These are phyloP conservation scores for Cucurbita pepo DNA, from an alignment of 306 rosid genomes.

Conservation along the genomic window DNA sequence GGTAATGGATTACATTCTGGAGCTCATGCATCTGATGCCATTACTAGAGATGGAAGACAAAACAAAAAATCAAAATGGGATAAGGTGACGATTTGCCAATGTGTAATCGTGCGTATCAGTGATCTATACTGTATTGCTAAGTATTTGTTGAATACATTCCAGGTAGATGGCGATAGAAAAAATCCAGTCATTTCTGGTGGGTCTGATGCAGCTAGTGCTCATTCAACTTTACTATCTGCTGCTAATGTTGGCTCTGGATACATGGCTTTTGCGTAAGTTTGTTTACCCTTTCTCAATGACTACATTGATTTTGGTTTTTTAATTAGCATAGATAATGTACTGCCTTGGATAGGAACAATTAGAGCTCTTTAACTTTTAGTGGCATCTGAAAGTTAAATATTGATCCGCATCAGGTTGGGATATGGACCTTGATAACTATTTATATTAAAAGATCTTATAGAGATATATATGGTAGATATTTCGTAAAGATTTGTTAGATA, in stretches of 20 bases:
- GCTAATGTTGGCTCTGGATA: conserved; percentile 68
- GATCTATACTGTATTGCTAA: conserved; percentile 1
- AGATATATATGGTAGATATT: no score
- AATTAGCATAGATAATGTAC: not conserved
- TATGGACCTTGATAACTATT: no score
- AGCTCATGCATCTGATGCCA: conserved; percentile 30
- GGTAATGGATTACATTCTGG: conserved; percentile 32
- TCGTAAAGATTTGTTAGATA: no score
- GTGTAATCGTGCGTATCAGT: not conserved
- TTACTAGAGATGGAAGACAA: conserved; percentile 45
- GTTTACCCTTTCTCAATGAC: not conserved
- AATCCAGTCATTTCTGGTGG: conserved; percentile 47
- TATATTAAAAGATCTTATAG: no score
- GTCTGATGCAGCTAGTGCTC: conserved; percentile 55
- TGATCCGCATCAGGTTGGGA: not conserved
- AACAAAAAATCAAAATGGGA: conserved; percentile 46
- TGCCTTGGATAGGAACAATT: not conserved
- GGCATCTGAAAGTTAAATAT: not conserved
- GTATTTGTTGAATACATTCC: conserved; percentile 15
- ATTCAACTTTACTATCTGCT: conserved; percentile 53
- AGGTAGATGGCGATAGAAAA: conserved; percentile 70
- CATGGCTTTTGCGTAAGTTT: conserved; percentile 72
- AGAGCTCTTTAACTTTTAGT: not conserved
- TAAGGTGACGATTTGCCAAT: conserved; percentile 15
- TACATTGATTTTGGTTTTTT: not conserved